Evolutionary conservation across 192 early-diverging fungal species (phyloP).

Genomic region (Rhizophagus sp.): DNA sequence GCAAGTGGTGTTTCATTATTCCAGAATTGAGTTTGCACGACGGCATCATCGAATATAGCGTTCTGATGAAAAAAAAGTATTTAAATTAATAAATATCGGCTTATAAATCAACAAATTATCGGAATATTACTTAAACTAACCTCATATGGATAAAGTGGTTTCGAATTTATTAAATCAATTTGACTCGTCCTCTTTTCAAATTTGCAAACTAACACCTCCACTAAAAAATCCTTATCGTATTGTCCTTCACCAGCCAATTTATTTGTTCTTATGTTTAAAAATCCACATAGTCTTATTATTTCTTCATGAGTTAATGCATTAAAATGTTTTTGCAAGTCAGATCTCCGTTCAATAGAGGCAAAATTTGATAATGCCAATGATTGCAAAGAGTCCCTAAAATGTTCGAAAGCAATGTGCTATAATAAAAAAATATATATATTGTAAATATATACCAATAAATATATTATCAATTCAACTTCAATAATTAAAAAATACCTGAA

Average conservation of each 20-base stretch:
- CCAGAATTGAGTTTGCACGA: conserved; percentile 70
- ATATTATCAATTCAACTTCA: neutral
- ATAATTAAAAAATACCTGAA: conserved; percentile 58
- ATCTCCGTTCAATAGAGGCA: conserved; percentile 59
- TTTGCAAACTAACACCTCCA: conserved; percentile 54
- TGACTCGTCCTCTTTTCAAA: conserved; percentile 67
- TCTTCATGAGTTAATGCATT: conserved; percentile 44
- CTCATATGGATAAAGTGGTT: conserved; percentile 82
- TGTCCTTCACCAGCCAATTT: conserved; percentile 32
- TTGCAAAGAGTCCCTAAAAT: conserved; percentile 67
- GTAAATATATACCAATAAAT: neutral
- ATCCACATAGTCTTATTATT: conserved; percentile 57
- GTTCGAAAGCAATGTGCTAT: conserved; percentile 67
- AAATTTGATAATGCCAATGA: conserved; percentile 76
- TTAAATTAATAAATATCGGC: neutral
- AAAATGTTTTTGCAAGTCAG: conserved; percentile 56
- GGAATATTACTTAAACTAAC: conserved; percentile 23
- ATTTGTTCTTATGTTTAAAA: conserved; percentile 64
- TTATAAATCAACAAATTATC: conserved; percentile 16
- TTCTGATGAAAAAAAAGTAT: conserved; percentile 37
- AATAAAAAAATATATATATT: neutral
- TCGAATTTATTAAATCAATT: conserved; percentile 66
- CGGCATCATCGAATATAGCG: conserved; percentile 68
- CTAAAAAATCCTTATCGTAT: conserved; percentile 51
- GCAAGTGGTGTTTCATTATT: conserved; percentile 57